Evolutionary conservation across 1,284 basidiomycete species (phyloP).

Genomic region (Cutaneotrichosporon mucoides): DNA sequence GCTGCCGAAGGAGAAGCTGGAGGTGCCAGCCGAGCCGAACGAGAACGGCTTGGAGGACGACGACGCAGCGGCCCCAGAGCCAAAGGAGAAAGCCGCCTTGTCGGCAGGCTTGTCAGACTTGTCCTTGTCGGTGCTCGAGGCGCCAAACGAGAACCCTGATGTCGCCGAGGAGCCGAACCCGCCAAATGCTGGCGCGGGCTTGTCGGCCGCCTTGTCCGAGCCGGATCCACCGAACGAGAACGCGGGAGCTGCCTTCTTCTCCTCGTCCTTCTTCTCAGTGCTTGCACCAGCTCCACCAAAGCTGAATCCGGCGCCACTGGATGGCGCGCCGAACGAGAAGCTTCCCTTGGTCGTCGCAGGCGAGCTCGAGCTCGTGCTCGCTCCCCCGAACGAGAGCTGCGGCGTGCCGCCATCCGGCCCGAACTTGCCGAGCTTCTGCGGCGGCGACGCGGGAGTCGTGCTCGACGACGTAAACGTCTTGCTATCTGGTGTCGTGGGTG

Average conservation of each 20-base stretch:
- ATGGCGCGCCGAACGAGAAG: constrained; percentile 14
- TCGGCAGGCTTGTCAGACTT: background rate
- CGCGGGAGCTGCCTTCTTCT: background rate
- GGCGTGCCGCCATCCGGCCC: constrained; percentile 34
- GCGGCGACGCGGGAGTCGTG: constrained; percentile 8
- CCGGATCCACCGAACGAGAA: constrained; percentile 6
- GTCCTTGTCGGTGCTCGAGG: constrained; percentile 1
- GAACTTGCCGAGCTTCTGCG: constrained; percentile 41
- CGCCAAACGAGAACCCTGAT: constrained; percentile 8
- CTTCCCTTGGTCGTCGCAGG: constrained; percentile 7
- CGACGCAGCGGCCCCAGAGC: too few species aligned
- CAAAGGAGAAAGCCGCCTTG: background rate
- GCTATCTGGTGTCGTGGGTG: constrained; percentile 34
- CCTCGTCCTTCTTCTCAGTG: background rate
- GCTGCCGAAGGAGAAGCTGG: constrained; percentile 26
- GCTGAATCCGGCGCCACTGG: background rate
- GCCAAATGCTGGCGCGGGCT: constrained; percentile 3
- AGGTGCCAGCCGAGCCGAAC: constrained; percentile 6
- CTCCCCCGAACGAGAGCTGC: constrained; percentile 33
- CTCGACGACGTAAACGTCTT: constrained; percentile 25
- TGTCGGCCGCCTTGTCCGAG: constrained; percentile 2
- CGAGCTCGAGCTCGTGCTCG: constrained; percentile 6
- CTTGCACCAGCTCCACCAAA: background rate
- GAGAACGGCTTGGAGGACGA: constrained; percentile 11
- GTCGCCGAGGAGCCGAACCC: too few species aligned